Percentiles rank a stretch among this genome's conserved stretches.
phyloP scores from a whole-genome alignment of 805 yeast genomes.

The Candida pini region DNA sequence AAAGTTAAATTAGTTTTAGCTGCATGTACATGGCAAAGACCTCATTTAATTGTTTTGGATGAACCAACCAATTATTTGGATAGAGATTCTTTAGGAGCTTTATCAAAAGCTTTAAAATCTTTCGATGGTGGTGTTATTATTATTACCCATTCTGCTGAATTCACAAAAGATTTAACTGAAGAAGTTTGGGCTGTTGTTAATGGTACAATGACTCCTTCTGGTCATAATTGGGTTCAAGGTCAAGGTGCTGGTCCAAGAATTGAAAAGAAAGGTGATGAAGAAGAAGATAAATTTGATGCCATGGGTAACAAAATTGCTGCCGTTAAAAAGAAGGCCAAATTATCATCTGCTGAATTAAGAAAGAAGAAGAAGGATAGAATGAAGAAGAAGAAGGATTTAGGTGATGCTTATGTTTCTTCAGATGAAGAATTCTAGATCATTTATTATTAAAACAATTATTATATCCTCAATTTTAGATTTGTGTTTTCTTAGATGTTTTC shows the following conservation, averaged over 20 bases:
- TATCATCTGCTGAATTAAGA: slow-evolving; percentile 98
- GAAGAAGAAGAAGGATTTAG: slow-evolving; percentile 99
- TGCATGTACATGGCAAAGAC: slow-evolving; percentile 99
- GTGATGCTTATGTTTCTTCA: slow-evolving; percentile 98
- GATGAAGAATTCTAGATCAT: slow-evolving; percentile 72
- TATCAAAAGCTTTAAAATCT: slow-evolving; percentile 96
- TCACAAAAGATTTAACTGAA: slow-evolving; percentile 98
- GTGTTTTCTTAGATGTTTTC: slow-evolving; percentile 1
- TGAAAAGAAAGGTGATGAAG: slow-evolving; percentile 85
- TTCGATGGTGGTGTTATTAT: slow-evolving; percentile 99
- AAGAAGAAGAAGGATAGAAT: slow-evolving; percentile 99
- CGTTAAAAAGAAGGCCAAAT: slow-evolving; percentile 94
- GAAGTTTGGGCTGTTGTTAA: slow-evolving; percentile 99
- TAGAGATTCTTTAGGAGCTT: slow-evolving; percentile 99
- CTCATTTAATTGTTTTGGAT: slow-evolving; percentile 98
- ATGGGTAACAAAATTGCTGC: slow-evolving; percentile 99
- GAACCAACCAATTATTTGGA: slow-evolving; percentile 99
- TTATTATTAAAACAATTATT: background rate
- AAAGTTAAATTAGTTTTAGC: slow-evolving; percentile 99
- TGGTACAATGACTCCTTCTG: slow-evolving; percentile 99
- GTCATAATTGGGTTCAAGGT: slow-evolving; percentile 99
- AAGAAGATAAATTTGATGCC: slow-evolving; percentile 99
- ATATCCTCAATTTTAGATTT: slow-evolving; percentile 1
- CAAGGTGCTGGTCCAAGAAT: slow-evolving; percentile 99
- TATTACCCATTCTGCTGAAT: slow-evolving; percentile 99